Conservation (phyloP, 345 rosid genomes). For the Salix purpurea region DNA sequence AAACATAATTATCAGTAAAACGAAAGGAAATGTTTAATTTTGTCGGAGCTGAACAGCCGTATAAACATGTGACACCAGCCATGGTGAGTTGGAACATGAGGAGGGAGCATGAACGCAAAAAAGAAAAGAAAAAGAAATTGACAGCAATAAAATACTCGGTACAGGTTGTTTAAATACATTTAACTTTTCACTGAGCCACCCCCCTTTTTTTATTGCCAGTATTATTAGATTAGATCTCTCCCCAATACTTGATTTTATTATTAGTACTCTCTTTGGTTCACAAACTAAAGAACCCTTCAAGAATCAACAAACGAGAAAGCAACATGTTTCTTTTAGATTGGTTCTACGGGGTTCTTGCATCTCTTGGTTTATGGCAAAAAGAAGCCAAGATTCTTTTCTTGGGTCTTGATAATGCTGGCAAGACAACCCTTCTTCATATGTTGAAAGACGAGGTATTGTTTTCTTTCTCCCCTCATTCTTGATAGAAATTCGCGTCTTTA, state of each 20-base stretch:
- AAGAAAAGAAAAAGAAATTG: neutral
- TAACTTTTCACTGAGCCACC: neutral
- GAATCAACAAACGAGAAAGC: neutral
- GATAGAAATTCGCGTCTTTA: neutral
- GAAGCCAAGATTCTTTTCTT: conserved; percentile 34
- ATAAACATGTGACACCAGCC: neutral
- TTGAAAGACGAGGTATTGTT: conserved; percentile 30
- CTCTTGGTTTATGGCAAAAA: conserved; percentile 35
- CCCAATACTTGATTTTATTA: neutral
- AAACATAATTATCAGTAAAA: too few species aligned
- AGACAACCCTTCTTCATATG: conserved; percentile 37
- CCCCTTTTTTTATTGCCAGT: neutral
- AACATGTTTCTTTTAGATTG: conserved; percentile 33
- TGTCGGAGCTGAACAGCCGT: too few species aligned
- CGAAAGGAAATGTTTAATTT: too few species aligned
- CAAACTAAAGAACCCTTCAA: neutral
- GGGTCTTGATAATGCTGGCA: conserved; percentile 36
- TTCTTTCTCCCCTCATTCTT: neutral
- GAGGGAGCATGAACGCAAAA: too few species aligned
- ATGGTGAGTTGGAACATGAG: neutral
- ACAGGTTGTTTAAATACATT: neutral
- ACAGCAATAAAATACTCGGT: neutral
- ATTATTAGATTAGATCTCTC: neutral
- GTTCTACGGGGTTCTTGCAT: conserved; percentile 37
- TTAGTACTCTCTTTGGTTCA: neutral